These are phyloP conservation scores for Xylaria sp. DNA, from an alignment of 2,329 filamentous ascomycete genomes.

Conservation along the genomic window DNA sequence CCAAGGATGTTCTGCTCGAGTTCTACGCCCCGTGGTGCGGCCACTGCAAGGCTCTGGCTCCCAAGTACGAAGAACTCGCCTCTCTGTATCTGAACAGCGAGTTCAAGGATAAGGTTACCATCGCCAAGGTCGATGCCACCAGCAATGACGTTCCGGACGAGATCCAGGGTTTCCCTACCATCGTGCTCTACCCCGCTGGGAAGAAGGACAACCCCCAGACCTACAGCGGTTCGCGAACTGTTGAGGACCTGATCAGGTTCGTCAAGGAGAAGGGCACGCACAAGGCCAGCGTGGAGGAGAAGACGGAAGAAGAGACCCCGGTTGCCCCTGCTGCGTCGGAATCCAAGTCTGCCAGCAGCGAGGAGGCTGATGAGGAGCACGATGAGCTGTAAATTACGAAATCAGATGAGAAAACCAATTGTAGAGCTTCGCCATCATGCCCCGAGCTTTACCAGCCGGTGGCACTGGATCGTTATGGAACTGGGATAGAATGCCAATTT, in stretches of 20 bases:
- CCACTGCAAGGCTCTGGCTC: constrained; percentile 98
- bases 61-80: constrained; percentile 93
- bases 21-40: constrained; percentile 99
- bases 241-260: constrained; percentile 91
- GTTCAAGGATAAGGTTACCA: constrained; percentile 80
- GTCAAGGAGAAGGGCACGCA: constrained; percentile 94
- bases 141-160: constrained; percentile 95
- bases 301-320: constrained; percentile 56
- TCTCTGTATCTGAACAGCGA: constrained; percentile 75
- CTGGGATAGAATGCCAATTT: constrained; percentile 34
- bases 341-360: constrained; percentile 49
- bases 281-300: constrained; percentile 68
- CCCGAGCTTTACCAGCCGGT: constrained; percentile 28
- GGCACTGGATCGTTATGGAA: constrained; percentile 16
- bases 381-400: constrained; percentile 72
- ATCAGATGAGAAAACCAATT: constrained; percentile 21
- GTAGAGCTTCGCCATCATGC: constrained; percentile 33
- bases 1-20: constrained; percentile 96
- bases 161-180: constrained; percentile 97
- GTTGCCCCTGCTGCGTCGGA: constrained; percentile 56
- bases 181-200: constrained; percentile 95
- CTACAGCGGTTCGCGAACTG: constrained; percentile 83
- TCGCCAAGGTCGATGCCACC: constrained; percentile 98
- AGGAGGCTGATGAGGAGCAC: constrained; percentile 57
- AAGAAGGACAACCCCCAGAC: constrained; percentile 82